A percentile compares a stretch with the other conserved stretches of the same genome.
phyloP scores from a whole-genome alignment of 306 rosid genomes.

The Inga leiocalycina region DNA sequence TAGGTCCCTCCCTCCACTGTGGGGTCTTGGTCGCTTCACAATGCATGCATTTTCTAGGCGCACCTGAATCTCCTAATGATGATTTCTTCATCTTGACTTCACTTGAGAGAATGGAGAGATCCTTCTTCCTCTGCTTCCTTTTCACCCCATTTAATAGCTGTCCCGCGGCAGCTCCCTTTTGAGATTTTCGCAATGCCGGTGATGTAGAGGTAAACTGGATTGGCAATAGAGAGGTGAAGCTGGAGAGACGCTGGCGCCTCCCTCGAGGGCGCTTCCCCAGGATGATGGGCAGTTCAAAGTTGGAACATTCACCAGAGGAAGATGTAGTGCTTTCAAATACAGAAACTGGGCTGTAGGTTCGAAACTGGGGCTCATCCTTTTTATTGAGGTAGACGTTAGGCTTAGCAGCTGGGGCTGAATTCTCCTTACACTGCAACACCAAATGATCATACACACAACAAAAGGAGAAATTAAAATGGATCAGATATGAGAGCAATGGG shows the following conservation, averaged over 20 bases:
- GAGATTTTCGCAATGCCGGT: conserved; percentile 24
- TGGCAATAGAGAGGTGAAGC: conserved; percentile 34
- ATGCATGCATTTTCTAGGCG: conserved; percentile 62
- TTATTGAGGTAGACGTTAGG: conserved; percentile 36
- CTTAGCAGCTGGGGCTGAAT: conserved; percentile 3
- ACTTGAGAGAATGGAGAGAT: conserved; percentile 37
- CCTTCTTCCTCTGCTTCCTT: conserved; percentile 47
- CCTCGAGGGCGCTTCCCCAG: conserved; percentile 65
- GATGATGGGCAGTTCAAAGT: conserved; percentile 37
- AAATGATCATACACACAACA: conserved; percentile 29
- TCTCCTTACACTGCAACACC: conserved; percentile 45
- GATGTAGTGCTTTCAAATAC: conserved; percentile 72
- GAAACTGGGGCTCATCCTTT: conserved; percentile 49
- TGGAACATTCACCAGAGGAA: conserved; percentile 56
- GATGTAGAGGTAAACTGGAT: conserved; percentile 7
- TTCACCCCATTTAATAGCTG: conserved; percentile 35
- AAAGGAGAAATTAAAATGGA: background rate
- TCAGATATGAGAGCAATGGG: conserved; percentile 24
- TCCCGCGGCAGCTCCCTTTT: conserved; percentile 30
- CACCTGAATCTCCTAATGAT: conserved; percentile 27
- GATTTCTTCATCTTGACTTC: conserved; percentile 37
- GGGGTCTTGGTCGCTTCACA: conserved; percentile 80
- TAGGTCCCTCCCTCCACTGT: conserved; percentile 92
- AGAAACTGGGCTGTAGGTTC: conserved; percentile 72
- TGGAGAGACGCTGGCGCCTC: conserved; percentile 59